A percentile compares a stretch with the other conserved stretches of the same genome.
These are phyloP conservation scores for Gentiana dahurica DNA, from an alignment of 257 asterid genomes.

Conservation along the genomic window DNA sequence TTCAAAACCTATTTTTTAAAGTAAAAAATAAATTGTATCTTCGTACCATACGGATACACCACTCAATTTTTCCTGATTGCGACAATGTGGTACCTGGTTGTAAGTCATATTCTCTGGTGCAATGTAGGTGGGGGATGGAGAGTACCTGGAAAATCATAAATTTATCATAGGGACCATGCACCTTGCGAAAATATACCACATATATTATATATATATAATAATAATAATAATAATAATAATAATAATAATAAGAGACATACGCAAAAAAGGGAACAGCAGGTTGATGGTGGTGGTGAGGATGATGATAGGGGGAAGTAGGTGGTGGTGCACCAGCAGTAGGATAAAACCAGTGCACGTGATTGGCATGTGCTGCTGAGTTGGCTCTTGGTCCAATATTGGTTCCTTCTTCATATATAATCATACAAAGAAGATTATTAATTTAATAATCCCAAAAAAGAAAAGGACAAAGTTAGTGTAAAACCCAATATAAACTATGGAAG, in stretches of 20 bases:
- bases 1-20: no score
- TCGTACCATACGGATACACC: no score
- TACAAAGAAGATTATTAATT: background rate
- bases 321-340: slow-evolving; percentile 37
- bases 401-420: slow-evolving; percentile 15
- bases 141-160: slow-evolving; percentile 24
- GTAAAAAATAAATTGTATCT: no score
- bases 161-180: no score
- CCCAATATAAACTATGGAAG: no score
- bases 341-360: slow-evolving; percentile 72
- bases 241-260: slow-evolving; percentile 15
- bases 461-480: no score
- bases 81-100: slow-evolving; percentile 37
- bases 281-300: slow-evolving; percentile 56
- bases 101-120: slow-evolving; percentile 66
- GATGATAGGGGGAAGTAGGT: slow-evolving; percentile 34
- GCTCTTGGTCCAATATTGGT: slow-evolving; percentile 47
- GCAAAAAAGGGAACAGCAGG: slow-evolving; percentile 66
- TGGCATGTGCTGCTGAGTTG: slow-evolving; percentile 36
- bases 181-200: background rate
- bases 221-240: background rate
- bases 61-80: no score
- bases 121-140: slow-evolving; percentile 44
- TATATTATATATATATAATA: background rate
- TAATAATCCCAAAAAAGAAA: slow-evolving; percentile 11